These are phyloP conservation scores for Blastocladiella emersonii DNA, from an alignment of 371 early-diverging fungal species.

Conservation along the genomic window DNA sequence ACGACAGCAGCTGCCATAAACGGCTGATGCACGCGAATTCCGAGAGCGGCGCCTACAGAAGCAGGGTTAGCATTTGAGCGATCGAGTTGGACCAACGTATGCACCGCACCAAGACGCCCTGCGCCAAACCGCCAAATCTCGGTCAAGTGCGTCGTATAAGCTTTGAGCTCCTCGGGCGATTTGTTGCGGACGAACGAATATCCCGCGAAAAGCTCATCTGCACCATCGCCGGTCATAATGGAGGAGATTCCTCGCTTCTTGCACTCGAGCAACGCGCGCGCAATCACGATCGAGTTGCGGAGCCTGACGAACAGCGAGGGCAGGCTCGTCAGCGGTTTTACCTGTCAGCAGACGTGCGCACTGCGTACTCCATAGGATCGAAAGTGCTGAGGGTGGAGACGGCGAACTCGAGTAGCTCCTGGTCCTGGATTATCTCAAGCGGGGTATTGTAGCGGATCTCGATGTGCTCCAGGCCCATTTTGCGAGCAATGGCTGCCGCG, in stretches of 20 bases:
- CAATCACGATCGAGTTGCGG: constrained; percentile 34
- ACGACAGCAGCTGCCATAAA: constrained; percentile 28
- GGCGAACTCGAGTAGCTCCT: constrained; percentile 20
- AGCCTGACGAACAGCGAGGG: constrained; percentile 14
- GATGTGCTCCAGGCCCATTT: constrained; percentile 20
- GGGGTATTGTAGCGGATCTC: constrained; percentile 21
- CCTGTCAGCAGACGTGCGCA: too few species aligned
- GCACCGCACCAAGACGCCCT: constrained; percentile 16
- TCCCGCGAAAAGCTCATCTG: constrained; percentile 49
- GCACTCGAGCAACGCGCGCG: constrained; percentile 23
- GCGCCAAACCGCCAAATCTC: constrained; percentile 32
- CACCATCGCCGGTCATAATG: constrained; percentile 36
- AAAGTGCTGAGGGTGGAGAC: constrained; percentile 31
- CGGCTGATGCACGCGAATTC: constrained; percentile 28
- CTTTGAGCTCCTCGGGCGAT: constrained; percentile 20
- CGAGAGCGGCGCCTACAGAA: constrained; percentile 13
- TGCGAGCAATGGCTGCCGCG: constrained; percentile 22
- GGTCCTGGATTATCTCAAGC: constrained; percentile 8
- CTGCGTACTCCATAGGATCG: constrained; percentile 35
- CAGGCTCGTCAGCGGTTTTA: not conserved
- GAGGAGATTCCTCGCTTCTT: constrained; percentile 26
- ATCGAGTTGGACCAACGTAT: too few species aligned
- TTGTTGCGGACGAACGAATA: constrained; percentile 35
- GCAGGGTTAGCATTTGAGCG: too few species aligned
- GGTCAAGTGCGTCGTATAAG: constrained; percentile 24